Base-by-base conservation (phyloP, 306 rosid species). In the cucumber (Cucumis sativus) region DNA sequence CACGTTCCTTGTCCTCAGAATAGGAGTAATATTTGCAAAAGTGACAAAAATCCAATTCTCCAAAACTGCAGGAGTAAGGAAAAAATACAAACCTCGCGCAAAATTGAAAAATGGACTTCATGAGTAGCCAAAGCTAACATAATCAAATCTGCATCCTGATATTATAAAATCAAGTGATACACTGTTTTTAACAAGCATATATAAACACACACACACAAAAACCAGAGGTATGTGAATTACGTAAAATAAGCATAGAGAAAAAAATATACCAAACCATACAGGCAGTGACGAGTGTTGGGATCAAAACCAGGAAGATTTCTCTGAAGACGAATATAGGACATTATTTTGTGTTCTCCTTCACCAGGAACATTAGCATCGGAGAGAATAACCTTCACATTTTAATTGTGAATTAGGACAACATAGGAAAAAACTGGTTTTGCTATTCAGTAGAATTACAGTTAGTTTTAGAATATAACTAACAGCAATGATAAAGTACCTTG, bases 331-430 rank as follows among this genome's bases (percentile, higher is more conserved):
- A 96, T 87, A 75, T 91, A 96, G 4, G 99, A 96, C 99, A 96
- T 96, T 83, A 96, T 88, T 84, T 96, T 96, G 84, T 92, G 98
- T 84, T 96, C 99, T 81, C 99, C 99, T 85, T 96, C 99, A 40
- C 99, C 99, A 14, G 99, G 99, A 77, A 96, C 99, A 89, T 96
- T 96, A 64, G 99, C 99, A 89, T 96, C 99, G 61, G 98, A 96
- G 70, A 92, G 97, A 84, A 96, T 88, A 74, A 95, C 99, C 99
- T 95, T 83, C 82, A 80, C 75, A 71, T 33, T 25, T 65, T 78
- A n/a, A 10, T 7, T 35, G 6, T 13, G 17, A 16, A 78, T 52
- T 68, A 47, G 51, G 47, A 25, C 65, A 25, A 66, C 59, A 65
- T 63, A 60, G 20, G 37, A 12, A 7, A 73, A 80, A 6, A 8